phyloP scores from a whole-genome alignment of 2,329 filamentous ascomycete species.

The Diatrype stigma region DNA sequence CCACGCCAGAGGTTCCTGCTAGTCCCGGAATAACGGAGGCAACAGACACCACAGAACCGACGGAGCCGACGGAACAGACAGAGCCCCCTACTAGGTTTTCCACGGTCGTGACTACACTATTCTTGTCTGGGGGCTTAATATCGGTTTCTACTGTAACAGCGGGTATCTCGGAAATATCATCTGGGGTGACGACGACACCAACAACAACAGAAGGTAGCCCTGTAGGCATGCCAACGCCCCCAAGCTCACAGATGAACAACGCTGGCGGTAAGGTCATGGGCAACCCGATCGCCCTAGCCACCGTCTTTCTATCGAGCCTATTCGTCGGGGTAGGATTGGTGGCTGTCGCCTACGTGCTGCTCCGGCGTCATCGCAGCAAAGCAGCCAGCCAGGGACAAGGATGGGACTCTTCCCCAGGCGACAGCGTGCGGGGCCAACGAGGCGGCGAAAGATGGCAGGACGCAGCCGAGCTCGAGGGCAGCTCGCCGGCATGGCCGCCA shows the following conservation, averaged over 20 bases:
- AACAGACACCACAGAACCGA: not conserved
- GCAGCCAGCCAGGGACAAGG: not conserved
- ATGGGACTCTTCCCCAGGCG: not conserved
- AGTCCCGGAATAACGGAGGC: not conserved
- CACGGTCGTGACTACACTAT: not conserved
- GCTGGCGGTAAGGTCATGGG: not conserved
- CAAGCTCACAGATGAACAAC: not conserved
- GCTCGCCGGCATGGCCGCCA: not conserved
- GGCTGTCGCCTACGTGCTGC: conserved; percentile 6
- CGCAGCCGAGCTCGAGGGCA: not conserved
- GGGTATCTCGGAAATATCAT: not conserved
- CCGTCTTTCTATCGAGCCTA: conserved; percentile 17
- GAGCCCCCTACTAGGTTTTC: not conserved
- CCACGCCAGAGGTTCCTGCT: not conserved
- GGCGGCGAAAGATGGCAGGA: not conserved
- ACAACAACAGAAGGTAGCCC: not conserved
- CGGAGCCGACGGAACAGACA: not conserved
- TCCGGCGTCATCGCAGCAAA: conserved; percentile 15
- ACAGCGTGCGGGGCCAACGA: conserved; percentile 1
- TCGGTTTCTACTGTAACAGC: not conserved
- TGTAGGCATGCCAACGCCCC: not conserved
- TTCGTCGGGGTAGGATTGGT: conserved; percentile 16
- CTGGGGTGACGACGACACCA: not conserved
- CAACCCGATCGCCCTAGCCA: conserved; percentile 7
- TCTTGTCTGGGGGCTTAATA: not conserved